These are phyloP conservation scores for Tetracladium setigerum DNA, from an alignment of 495 filamentous ascomycete genomes.

Conservation along the genomic window DNA sequence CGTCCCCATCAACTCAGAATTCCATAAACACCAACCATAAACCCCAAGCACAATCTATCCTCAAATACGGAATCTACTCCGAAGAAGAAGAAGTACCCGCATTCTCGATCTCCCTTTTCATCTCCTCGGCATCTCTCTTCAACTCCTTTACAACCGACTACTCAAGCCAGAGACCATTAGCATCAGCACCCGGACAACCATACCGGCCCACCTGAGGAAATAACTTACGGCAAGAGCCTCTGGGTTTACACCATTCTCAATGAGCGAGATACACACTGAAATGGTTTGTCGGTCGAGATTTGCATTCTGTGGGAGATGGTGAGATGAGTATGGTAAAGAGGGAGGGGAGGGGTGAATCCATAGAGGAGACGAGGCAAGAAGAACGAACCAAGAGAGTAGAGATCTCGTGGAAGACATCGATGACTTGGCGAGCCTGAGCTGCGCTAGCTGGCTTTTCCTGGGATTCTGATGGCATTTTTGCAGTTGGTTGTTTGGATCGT, in stretches of 20 bases:
- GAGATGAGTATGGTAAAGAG: background rate
- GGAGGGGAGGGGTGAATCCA: background rate
- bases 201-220: background rate
- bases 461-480: slow-evolving; percentile 16
- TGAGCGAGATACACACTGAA: slow-evolving; percentile 89
- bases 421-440: slow-evolving; percentile 71
- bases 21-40: too few relatives aligned
- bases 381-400: slow-evolving; percentile 68
- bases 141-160: slow-evolving; percentile 70
- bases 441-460: slow-evolving; percentile 16
- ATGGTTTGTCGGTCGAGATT: slow-evolving; percentile 83
- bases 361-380: slow-evolving; percentile 2
- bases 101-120: slow-evolving; percentile 20
- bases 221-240: slow-evolving; percentile 82
- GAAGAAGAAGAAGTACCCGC: too few relatives aligned
- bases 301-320: slow-evolving; percentile 60
- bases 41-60: too few relatives aligned
- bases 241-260: slow-evolving; percentile 95
- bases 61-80: too few relatives aligned
- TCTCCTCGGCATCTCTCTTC: slow-evolving; percentile 50
- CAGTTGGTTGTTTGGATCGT: background rate
- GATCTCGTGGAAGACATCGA: slow-evolving; percentile 93
- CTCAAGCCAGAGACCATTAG: too few relatives aligned
- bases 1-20: too few relatives aligned
- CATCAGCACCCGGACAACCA: background rate